phyloP scores from a whole-genome alignment of 2,329 filamentous ascomycete species.

The Fusarium algeriense region DNA sequence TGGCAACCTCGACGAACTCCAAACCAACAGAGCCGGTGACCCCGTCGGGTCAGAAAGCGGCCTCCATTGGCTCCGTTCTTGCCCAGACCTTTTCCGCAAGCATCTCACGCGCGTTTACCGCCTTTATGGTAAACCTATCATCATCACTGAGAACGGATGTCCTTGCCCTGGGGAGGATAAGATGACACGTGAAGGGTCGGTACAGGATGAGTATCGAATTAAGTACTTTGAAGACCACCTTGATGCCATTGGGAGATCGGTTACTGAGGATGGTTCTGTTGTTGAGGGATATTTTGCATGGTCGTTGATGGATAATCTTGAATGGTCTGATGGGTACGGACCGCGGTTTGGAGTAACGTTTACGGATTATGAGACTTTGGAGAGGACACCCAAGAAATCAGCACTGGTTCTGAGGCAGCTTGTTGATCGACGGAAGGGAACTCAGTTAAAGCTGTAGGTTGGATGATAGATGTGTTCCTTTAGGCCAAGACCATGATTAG shows the following conservation, averaged over 20 bases:
- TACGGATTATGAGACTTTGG: conserved; percentile 32
- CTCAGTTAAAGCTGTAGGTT: background rate
- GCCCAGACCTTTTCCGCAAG: conserved; percentile 29
- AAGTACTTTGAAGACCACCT: conserved; percentile 55
- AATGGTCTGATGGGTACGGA: conserved; percentile 34
- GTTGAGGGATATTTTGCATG: conserved; percentile 35
- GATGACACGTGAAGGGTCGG: conserved; percentile 48
- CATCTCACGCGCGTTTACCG: conserved; percentile 21
- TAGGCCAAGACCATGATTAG: too few relatives aligned
- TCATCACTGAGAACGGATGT: conserved; percentile 34
- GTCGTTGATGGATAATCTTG: conserved; percentile 39
- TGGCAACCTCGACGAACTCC: conserved; percentile 27
- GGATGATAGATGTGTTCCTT: background rate
- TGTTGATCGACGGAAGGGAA: background rate
- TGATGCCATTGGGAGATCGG: conserved; percentile 49
- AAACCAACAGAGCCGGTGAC: conserved; percentile 14
- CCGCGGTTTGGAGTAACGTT: conserved; percentile 31
- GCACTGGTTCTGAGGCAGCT: conserved; percentile 8
- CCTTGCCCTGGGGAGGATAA: conserved; percentile 30
- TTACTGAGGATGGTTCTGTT: conserved; percentile 19
- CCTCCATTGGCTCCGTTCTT: conserved; percentile 27
- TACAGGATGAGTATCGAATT: conserved; percentile 54
- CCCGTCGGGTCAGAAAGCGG: conserved; percentile 18
- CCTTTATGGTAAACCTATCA: conserved; percentile 32
- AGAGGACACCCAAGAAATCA: conserved; percentile 35